Evolutionary conservation across 257 asterid species (phyloP).

Genomic region (Solanum sejunctum): DNA sequence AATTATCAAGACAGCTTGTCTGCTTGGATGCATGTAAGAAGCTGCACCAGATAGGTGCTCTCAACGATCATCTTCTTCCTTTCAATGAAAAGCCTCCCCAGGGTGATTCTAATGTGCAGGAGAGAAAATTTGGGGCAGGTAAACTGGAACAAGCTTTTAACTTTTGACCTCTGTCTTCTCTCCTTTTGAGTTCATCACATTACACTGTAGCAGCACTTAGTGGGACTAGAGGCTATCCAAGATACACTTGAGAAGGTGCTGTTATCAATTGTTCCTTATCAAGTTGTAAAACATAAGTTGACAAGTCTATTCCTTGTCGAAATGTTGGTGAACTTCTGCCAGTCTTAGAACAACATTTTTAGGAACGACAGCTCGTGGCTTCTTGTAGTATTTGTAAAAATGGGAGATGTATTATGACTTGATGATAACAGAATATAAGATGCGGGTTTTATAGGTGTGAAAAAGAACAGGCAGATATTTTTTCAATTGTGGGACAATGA

Average conservation of each 20-base stretch:
- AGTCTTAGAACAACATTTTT: background rate
- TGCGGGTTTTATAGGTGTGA: background rate
- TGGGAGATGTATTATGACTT: background rate
- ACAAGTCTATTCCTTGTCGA: background rate
- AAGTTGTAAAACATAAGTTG: background rate
- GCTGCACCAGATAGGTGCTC: slow-evolving; percentile 62
- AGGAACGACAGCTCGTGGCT: background rate
- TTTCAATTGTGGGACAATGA: background rate
- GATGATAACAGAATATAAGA: background rate
- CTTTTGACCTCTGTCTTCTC: background rate
- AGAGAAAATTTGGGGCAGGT: background rate
- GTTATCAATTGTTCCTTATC: background rate
- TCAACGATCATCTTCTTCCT: slow-evolving; percentile 52
- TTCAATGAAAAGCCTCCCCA: slow-evolving; percentile 15
- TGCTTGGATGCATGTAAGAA: slow-evolving; percentile 90
- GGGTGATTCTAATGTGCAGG: slow-evolving; percentile 16
- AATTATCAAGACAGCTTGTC: slow-evolving; percentile 52
- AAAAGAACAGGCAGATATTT: background rate
- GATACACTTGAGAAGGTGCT: background rate
- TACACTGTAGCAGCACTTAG: background rate
- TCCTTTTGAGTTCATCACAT: background rate
- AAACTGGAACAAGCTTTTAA: background rate
- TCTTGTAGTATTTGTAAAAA: background rate
- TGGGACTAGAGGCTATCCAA: background rate
- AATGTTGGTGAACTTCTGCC: background rate